Base-by-base conservation (phyloP, 768 basidiomycete genomes). In the Mycena epipterygia region DNA sequence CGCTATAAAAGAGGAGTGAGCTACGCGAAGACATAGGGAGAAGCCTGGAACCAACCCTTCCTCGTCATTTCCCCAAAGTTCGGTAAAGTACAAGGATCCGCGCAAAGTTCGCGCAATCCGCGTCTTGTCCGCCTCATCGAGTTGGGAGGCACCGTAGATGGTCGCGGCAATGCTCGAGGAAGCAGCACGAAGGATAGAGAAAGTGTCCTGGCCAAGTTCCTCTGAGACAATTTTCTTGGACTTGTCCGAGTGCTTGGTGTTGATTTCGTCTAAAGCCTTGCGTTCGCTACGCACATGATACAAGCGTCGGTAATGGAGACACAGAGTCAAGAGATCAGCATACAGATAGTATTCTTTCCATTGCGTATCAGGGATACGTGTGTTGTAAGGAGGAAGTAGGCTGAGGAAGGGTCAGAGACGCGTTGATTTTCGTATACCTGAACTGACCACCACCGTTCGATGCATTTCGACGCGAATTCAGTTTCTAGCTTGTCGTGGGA, bases 41-140 rank as follows among this genome's bases (percentile, higher is more conserved):
- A 58, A 19, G 41, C 53, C 39, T 59, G 57, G 57, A 64, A 48
- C 62, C 35, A 37, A 70, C 69, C 63, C 69, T 70, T 70, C 69
- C 53, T 70, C 69, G 42, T 70, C 69, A 41, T 70, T 70, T 46
- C 69, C 69, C 69, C 69, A 70, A 39, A 70, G 63, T 29, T 64
- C 62, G 25, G 69, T 70, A 52, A 57, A 64, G 56, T 70, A 70
- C 63, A 70, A 60, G 14, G 69, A 70, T 29, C 69, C 69, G 35
- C 69, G 69, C 32, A 70, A 33, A 27, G 59, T 60, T 37, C 64
- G 69, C 55, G 69, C 63, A 44, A 70, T 65, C 35, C 42, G 52
- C 27, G 42, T 65, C 63, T 64, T 55, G 39, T 70, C 63, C 30
- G 55, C 52, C 51, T 70, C 53, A n/a, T 70, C 64, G 25, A 55